These are phyloP conservation scores for Fusarium lateritium DNA, from an alignment of 2,329 filamentous ascomycete genomes.

Conservation along the genomic window DNA sequence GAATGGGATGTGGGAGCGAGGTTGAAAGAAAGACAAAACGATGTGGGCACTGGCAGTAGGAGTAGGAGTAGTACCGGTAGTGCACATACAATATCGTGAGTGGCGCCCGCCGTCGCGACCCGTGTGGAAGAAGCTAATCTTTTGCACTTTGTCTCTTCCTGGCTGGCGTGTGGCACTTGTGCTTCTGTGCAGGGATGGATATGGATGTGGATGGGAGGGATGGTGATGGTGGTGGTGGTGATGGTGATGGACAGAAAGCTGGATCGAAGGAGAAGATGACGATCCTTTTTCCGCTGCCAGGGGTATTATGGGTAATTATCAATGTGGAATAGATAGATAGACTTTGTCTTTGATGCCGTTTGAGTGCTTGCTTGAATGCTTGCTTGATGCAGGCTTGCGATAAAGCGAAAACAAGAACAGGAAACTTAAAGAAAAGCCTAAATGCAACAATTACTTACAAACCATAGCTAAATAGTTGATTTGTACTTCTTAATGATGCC, in stretches of 20 bases:
- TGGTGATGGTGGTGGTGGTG: too few species aligned
- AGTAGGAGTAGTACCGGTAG: neutral
- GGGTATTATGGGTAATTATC: slow-evolving; percentile 6
- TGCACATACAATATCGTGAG: slow-evolving; percentile 33
- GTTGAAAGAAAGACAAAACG: slow-evolving; percentile 27
- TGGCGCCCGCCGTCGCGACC: slow-evolving; percentile 19
- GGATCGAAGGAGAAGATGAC: slow-evolving; percentile 17
- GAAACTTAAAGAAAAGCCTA: slow-evolving; percentile 17
- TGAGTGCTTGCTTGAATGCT: neutral
- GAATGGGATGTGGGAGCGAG: slow-evolving; percentile 13
- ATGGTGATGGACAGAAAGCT: neutral
- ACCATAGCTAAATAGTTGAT: slow-evolving; percentile 32
- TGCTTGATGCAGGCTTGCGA: slow-evolving; percentile 1
- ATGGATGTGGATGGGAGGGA: slow-evolving; percentile 4
- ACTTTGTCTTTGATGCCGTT: neutral
- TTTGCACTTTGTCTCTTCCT: slow-evolving; percentile 38
- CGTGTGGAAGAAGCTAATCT: slow-evolving; percentile 35
- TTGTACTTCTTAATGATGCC: neutral
- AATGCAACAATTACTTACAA: slow-evolving; percentile 35
- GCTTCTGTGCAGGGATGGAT: slow-evolving; percentile 23
- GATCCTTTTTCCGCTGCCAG: slow-evolving; percentile 2
- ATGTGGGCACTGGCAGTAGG: slow-evolving; percentile 15
- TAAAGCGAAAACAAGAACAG: neutral
- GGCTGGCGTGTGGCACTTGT: slow-evolving; percentile 34
- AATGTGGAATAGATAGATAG: neutral